phyloP scores from a whole-genome alignment of 768 basidiomycete species.

The Postia placenta region DNA sequence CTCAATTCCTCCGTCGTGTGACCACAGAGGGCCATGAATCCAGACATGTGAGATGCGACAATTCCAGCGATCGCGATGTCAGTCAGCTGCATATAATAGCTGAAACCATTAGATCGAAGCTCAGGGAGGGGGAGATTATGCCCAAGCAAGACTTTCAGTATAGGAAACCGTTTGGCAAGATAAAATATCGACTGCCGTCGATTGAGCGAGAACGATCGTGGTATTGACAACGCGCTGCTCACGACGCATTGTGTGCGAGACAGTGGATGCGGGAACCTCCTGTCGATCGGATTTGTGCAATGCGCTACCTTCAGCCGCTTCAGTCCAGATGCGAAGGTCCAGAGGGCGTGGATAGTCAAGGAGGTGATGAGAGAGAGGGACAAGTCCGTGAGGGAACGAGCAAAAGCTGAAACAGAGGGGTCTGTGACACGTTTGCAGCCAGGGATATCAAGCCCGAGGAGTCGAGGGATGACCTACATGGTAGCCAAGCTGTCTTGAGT shows the following conservation, averaged over 20 bases:
- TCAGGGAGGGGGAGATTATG: constrained; percentile 67
- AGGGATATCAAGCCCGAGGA: constrained; percentile 72
- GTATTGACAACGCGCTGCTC: background rate
- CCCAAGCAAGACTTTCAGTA: constrained; percentile 44
- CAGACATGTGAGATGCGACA: constrained; percentile 64
- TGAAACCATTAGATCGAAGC: constrained; percentile 74
- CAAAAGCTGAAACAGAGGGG: constrained; percentile 58
- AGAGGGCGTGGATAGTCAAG: constrained; percentile 70
- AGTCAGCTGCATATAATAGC: constrained; percentile 60
- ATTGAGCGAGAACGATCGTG: background rate
- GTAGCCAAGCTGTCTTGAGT: too few species aligned
- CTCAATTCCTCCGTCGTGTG: constrained; percentile 75
- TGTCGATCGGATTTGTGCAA: constrained; percentile 73
- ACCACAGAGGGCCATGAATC: constrained; percentile 69
- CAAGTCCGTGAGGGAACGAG: constrained; percentile 67
- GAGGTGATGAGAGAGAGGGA: constrained; percentile 65
- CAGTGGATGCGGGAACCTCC: constrained; percentile 51
- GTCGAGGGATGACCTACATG: too few species aligned
- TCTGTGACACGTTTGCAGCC: constrained; percentile 73
- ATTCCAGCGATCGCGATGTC: constrained; percentile 76
- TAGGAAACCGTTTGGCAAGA: constrained; percentile 56
- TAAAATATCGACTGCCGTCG: constrained; percentile 33
- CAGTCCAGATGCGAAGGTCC: constrained; percentile 74
- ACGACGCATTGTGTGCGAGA: background rate
- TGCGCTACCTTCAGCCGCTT: constrained; percentile 72